Evolutionary conservation across 331 rosid species (phyloP).

Genomic region (Pyracantha coccinea): DNA sequence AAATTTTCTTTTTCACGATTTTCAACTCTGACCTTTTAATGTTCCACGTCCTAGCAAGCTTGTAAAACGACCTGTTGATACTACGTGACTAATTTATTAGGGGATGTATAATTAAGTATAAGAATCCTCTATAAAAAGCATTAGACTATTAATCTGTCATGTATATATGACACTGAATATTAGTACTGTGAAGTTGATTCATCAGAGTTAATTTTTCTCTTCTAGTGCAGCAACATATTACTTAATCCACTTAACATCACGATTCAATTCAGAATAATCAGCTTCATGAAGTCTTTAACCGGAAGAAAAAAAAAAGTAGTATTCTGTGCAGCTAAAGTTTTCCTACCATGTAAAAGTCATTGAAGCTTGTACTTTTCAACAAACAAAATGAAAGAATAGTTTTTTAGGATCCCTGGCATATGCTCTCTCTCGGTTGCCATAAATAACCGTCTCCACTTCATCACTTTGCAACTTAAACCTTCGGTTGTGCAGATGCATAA

Average conservation of each 20-base stretch:
- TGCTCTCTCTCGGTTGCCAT: not conserved
- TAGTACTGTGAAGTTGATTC: not conserved
- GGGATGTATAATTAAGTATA: not conserved
- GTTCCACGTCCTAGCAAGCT: not conserved
- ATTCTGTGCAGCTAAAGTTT: not conserved
- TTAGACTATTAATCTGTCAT: not conserved
- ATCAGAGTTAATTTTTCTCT: not conserved
- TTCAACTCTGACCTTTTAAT: not conserved
- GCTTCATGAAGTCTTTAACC: not conserved
- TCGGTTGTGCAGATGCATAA: conserved; percentile 8
- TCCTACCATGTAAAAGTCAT: not conserved
- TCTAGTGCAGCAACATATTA: not conserved
- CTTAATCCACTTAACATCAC: not conserved
- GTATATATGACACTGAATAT: not conserved
- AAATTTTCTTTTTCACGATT: not conserved
- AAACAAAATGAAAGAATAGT: not conserved
- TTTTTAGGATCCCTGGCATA: conserved; percentile 5
- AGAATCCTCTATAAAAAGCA: not conserved
- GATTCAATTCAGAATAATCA: not conserved
- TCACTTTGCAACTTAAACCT: not conserved
- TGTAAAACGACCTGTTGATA: not conserved
- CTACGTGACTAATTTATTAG: too few species aligned
- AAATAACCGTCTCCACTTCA: conserved; percentile 1
- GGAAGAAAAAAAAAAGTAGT: not conserved
- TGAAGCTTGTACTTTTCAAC: conserved; percentile 3